Evolutionary conservation across 1,139 yeast genomes (phyloP), one percentile per base, ranked within the genome.

Genomic region (Geotrichum restrictum): DNA sequence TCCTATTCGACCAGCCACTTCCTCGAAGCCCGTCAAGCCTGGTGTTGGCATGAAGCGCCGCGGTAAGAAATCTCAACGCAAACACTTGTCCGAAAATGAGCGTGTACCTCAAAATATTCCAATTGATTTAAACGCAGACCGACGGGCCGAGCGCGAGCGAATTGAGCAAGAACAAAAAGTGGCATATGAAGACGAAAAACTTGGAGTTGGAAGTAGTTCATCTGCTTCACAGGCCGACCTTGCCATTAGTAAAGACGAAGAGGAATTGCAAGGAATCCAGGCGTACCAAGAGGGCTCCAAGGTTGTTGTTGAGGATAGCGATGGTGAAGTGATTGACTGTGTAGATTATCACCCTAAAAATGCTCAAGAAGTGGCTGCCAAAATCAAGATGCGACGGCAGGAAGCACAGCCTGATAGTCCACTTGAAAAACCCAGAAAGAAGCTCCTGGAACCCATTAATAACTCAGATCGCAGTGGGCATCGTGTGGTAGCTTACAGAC

Each of bases 231-330:
- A n/a, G 21, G 29, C 19, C 3, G 44, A 14, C 29, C 14, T 14
- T 14, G n/a, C 21, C n/a, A 13, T n/a, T n/a, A n/a, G n/a, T 2
- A 34, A 33, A n/a, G 37, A 19, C 3, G 22, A 29, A 11, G 45
- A 42, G 7, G 40, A 45, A n/a, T 29, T 21, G 3, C 57, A 60
- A 6, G 68, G 64, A 18, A 56, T 65, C 46, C 73, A 78, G 27
- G 93, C 88, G 0, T 91, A 80, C 66, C 81, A 80, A 56, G 96
- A 88, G 63, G 96, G 95, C 27, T 64, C 73, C 42, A 73, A 76
- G 41, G 67, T 89, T 43, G 78, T 91, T 52, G 74, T 91, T 56
- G 98, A 91, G 65, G 94, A 88, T 68, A 79, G 77, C 55, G 76
- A 81, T 52, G 98, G 98, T 52, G 97, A 91, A 63, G 76, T 88